Conservation (phyloP, 768 basidiomycete species). For the Pholiota conissans region DNA sequence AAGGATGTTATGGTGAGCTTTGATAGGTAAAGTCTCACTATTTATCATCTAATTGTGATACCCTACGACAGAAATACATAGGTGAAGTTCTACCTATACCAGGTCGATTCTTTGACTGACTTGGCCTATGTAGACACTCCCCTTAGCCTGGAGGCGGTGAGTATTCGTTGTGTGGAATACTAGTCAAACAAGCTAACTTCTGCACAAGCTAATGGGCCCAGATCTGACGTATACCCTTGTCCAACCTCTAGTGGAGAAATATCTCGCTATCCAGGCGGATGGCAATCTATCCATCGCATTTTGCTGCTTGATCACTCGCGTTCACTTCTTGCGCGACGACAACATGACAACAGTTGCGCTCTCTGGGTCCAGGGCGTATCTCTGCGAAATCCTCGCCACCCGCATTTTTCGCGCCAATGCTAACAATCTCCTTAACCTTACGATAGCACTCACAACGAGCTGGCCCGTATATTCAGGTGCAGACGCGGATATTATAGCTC, state of each 20-base stretch:
- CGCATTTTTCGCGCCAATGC: constrained; percentile 74
- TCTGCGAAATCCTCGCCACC: constrained; percentile 91
- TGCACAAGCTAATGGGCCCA: constrained; percentile 67
- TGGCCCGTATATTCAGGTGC: constrained; percentile 85
- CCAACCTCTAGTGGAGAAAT: constrained; percentile 87
- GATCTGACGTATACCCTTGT: constrained; percentile 91
- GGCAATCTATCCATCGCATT: constrained; percentile 88
- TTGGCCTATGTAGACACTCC: constrained; percentile 65
- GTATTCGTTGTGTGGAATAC: constrained; percentile 25
- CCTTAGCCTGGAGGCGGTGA: constrained; percentile 75
- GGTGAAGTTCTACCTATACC: constrained; percentile 40
- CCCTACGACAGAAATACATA: constrained; percentile 57
- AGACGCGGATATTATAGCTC: constrained; percentile 53
- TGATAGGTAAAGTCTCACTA: background rate
- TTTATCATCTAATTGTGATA: background rate
- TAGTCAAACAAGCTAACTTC: background rate
- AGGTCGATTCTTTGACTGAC: background rate
- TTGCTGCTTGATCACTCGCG: constrained; percentile 84
- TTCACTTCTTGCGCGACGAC: constrained; percentile 81
- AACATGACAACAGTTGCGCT: constrained; percentile 68
- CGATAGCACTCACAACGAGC: constrained; percentile 69
- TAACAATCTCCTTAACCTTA: constrained; percentile 66
- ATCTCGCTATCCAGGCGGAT: constrained; percentile 63
- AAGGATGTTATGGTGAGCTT: constrained; percentile 64
- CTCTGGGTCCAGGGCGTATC: constrained; percentile 70